These are phyloP conservation scores for Eudorina sp. DNA, from an alignment of 139 green algal species.

Conservation along the genomic window DNA sequence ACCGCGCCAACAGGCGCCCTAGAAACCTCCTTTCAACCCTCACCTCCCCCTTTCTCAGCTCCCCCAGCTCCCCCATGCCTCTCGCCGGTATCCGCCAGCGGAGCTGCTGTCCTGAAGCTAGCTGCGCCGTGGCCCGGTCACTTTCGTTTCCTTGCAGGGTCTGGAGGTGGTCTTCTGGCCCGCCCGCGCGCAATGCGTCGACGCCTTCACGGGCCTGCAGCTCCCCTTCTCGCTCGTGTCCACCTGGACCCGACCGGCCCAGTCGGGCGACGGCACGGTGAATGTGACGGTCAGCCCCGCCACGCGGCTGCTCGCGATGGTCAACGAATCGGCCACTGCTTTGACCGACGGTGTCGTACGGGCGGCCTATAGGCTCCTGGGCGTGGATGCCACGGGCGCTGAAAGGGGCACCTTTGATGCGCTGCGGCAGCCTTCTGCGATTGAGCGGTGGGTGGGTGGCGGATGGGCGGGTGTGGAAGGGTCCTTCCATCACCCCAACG, in stretches of 20 bases:
- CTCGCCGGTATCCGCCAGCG: too few species aligned
- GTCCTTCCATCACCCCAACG: too few species aligned
- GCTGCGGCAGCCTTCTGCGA: neutral
- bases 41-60: too few species aligned
- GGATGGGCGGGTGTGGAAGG: too few species aligned
- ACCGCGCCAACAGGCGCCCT: too few species aligned
- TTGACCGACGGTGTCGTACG: neutral
- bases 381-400: neutral
- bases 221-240: neutral
- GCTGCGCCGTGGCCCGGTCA: too few species aligned
- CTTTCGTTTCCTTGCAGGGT: neutral
- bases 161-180: neutral
- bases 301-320: neutral
- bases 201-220: neutral
- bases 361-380: neutral
- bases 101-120: too few species aligned
- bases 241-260: neutral
- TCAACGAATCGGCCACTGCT: neutral
- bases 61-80: too few species aligned
- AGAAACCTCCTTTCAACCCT: too few species aligned
- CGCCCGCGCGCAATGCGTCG: neutral
- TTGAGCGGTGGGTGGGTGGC: neutral
- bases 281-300: neutral
- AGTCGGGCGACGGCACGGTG: neutral
- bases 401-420: neutral